Conservation (phyloP, 257 asterid species). For the Marsdenia floribunda region DNA sequence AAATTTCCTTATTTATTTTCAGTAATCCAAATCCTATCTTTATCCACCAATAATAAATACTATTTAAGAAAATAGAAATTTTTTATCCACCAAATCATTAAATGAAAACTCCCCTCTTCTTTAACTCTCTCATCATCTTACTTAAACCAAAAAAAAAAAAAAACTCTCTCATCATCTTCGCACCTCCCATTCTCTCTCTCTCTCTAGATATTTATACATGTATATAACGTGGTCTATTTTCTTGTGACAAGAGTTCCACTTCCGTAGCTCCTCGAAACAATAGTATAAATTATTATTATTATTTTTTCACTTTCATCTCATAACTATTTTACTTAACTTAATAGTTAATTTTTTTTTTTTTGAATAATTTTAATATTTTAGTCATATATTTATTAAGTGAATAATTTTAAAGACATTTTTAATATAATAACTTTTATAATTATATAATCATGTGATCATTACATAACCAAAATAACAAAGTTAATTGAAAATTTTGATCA, state of each 20-base stretch:
- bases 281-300: no score
- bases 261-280: not conserved
- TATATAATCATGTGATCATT: no score
- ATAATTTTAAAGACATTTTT: no score
- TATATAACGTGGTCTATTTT: not conserved
- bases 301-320: no score
- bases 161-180: not conserved
- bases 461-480: no score
- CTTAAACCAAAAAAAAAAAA: no score
- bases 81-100: not conserved
- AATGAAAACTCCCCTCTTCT: not conserved
- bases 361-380: no score
- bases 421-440: no score
- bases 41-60: not conserved
- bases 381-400: no score
- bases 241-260: not conserved
- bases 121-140: not conserved
- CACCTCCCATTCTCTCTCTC: not conserved
- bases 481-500: no score
- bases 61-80: not conserved
- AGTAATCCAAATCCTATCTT: constrained; percentile 3
- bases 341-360: no score
- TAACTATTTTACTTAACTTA: no score
- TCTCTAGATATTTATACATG: not conserved
- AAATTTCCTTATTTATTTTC: not conserved